phyloP scores from a whole-genome alignment of 257 asterid species.

The Schizonepeta tenuifolia region DNA sequence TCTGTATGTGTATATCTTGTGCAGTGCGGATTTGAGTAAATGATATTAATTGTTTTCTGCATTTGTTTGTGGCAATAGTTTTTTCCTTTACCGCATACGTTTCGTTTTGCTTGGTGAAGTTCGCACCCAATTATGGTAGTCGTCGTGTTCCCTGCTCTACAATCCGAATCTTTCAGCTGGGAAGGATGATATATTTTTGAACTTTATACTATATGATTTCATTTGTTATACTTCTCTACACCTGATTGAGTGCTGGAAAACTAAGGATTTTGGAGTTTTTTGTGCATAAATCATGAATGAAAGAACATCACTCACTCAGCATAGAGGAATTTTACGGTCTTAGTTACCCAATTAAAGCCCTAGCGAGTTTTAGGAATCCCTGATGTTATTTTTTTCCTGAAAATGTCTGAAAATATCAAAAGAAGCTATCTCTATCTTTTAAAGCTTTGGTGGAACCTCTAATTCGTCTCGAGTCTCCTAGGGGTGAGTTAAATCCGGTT shows the following conservation, averaged over 20 bases:
- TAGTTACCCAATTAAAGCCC: conserved; percentile 15
- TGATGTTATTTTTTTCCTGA: not conserved
- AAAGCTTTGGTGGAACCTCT: conserved; percentile 5
- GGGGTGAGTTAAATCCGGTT: not conserved
- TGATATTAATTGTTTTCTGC: conserved; percentile 20
- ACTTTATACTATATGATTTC: conserved; percentile 18
- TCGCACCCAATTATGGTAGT: conserved; percentile 3
- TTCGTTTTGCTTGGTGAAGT: conserved; percentile 18
- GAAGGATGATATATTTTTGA: conserved; percentile 6
- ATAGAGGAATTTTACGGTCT: not conserved
- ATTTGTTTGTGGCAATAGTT: conserved; percentile 21
- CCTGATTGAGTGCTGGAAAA: conserved; percentile 14
- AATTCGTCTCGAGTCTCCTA: conserved; percentile 1
- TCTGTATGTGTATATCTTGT: too few relatives aligned
- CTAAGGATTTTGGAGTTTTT: conserved; percentile 5
- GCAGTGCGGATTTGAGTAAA: conserved; percentile 11
- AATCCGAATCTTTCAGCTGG: too few relatives aligned
- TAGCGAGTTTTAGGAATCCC: not conserved
- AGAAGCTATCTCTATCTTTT: conserved; percentile 9
- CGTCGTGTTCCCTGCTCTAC: conserved; percentile 1
- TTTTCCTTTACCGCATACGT: conserved; percentile 2
- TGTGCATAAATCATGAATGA: not conserved
- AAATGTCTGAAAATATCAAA: conserved; percentile 13
- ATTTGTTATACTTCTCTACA: conserved; percentile 8
- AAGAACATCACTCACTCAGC: conserved; percentile 15